Conservation (phyloP, 495 filamentous ascomycete species). For the Xylaria grammica region DNA sequence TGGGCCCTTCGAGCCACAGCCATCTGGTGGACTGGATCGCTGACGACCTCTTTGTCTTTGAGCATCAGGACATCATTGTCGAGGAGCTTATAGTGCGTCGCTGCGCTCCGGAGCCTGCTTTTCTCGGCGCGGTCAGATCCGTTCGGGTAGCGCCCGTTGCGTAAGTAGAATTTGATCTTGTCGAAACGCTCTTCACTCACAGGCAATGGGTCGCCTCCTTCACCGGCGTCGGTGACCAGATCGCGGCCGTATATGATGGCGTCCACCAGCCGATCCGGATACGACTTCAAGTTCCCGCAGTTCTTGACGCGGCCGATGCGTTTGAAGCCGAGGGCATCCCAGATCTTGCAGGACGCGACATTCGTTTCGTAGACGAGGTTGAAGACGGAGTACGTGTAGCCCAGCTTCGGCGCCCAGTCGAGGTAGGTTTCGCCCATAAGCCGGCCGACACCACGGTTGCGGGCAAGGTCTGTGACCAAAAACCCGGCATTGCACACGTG, state of each 20-base stretch:
- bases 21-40: slow-evolving; percentile 89
- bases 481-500: slow-evolving; percentile 98
- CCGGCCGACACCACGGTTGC: slow-evolving; percentile 88
- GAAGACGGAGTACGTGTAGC: slow-evolving; percentile 96
- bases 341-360: slow-evolving; percentile 90
- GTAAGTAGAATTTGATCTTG: slow-evolving; percentile 97
- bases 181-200: slow-evolving; percentile 97
- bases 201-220: slow-evolving; percentile 72
- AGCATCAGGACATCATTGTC: slow-evolving; percentile 86
- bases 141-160: slow-evolving; percentile 89
- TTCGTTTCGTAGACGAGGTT: slow-evolving; percentile 99
- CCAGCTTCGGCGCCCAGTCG: slow-evolving; percentile 92
- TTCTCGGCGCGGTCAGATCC: slow-evolving; percentile 96
- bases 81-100: slow-evolving; percentile 91
- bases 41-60: slow-evolving; percentile 96
- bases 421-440: slow-evolving; percentile 94
- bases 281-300: slow-evolving; percentile 81
- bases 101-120: slow-evolving; percentile 87
- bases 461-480: slow-evolving; percentile 85
- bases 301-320: slow-evolving; percentile 91
- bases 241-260: slow-evolving; percentile 97
- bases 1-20: slow-evolving; percentile 83
- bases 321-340: slow-evolving; percentile 98
- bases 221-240: slow-evolving; percentile 52
- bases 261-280: slow-evolving; percentile 82